Evolutionary conservation across 345 rosid species (phyloP).

Genomic region (Eucalyptus tenuipes): DNA sequence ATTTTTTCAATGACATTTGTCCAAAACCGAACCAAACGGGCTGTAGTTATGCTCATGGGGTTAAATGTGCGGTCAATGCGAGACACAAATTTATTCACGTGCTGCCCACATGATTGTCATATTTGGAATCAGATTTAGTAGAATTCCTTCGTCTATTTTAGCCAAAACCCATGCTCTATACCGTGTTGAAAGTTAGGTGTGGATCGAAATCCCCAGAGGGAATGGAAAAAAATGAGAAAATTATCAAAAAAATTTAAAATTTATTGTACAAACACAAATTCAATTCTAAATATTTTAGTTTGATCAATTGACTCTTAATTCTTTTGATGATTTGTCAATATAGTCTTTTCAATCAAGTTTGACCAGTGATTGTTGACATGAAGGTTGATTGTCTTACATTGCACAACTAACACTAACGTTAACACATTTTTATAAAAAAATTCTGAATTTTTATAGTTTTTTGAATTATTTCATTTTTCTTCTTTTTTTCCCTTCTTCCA

Average conservation of each 20-base stretch:
- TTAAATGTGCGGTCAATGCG: background rate
- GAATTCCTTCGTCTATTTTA: background rate
- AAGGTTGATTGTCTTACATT: accelerated
- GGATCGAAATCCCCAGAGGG: background rate
- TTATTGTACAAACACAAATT: accelerated
- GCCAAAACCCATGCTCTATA: background rate
- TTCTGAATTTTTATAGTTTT: no score
- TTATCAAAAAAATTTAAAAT: background rate
- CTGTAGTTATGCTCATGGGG: background rate
- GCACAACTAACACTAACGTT: accelerated
- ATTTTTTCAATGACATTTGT: no score
- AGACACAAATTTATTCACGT: background rate
- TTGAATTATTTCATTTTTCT: no score
- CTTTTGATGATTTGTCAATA: accelerated
- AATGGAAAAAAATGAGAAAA: background rate
- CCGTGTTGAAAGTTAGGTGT: background rate
- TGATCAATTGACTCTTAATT: accelerated
- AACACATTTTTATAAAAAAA: accelerated
- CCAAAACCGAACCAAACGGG: no score
- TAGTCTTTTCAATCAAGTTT: background rate
- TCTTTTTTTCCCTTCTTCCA: no score
- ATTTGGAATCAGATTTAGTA: background rate
- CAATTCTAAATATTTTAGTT: accelerated
- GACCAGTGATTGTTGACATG: accelerated
- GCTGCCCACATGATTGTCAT: background rate